phyloP scores from a whole-genome alignment of 371 early-diverging fungal genomes.

The Coemansia sp. region DNA sequence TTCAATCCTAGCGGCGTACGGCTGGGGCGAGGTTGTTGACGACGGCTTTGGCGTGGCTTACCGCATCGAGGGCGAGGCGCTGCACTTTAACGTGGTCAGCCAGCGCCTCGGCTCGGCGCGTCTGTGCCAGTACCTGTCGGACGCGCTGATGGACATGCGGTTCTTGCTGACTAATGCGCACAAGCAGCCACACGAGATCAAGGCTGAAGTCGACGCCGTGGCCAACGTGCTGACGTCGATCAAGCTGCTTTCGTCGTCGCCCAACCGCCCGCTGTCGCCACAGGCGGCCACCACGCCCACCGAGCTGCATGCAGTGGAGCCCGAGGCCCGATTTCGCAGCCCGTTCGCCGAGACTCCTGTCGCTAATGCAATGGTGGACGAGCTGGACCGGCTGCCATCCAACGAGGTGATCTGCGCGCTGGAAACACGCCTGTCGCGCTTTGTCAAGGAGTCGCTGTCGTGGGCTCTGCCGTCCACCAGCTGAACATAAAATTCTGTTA shows the following conservation, averaged over 20 bases:
- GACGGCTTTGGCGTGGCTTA: slow-evolving; percentile 90
- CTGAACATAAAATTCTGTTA: not conserved
- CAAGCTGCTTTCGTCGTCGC: slow-evolving; percentile 44
- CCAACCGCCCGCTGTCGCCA: slow-evolving; percentile 21
- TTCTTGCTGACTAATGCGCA: slow-evolving; percentile 47
- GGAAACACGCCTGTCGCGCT: slow-evolving; percentile 47
- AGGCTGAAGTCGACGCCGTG: slow-evolving; percentile 48
- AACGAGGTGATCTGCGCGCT: slow-evolving; percentile 48
- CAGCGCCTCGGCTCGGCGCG: slow-evolving; percentile 45
- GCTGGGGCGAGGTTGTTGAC: slow-evolving; percentile 90
- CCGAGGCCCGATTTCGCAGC: slow-evolving; percentile 24
- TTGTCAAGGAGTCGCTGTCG: slow-evolving; percentile 46
- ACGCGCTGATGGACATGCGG: slow-evolving; percentile 52
- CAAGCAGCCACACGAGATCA: slow-evolving; percentile 49
- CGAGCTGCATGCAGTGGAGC: not conserved
- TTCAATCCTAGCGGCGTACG: slow-evolving; percentile 80
- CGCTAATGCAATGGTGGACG: slow-evolving; percentile 32
- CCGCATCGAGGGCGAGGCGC: slow-evolving; percentile 68
- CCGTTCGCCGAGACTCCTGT: slow-evolving; percentile 11
- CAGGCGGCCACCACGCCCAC: slow-evolving; percentile 2
- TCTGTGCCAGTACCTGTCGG: slow-evolving; percentile 45
- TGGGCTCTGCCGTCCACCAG: slow-evolving; percentile 48
- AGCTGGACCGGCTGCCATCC: slow-evolving; percentile 45
- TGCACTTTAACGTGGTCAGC: slow-evolving; percentile 53
- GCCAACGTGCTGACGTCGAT: slow-evolving; percentile 44